Conservation (phyloP, 2,329 filamentous ascomycete species). For the Stagonosporopsis vannaccii region DNA sequence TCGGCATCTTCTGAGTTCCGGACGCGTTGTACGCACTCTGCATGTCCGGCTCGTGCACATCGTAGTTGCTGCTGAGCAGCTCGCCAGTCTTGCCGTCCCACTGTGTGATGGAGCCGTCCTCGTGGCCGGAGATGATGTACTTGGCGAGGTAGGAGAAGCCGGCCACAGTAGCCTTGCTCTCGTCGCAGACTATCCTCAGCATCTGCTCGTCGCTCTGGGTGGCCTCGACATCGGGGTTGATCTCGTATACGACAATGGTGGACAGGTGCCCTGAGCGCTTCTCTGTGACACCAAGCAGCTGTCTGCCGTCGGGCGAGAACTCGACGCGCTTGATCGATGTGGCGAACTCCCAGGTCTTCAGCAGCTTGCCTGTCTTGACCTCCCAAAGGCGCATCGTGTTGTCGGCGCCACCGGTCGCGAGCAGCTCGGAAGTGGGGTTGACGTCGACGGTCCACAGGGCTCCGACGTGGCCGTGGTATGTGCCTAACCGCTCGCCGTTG, state of each 20-base stretch:
- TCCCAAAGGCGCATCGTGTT: conserved; percentile 99
- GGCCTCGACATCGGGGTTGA: conserved; percentile 81
- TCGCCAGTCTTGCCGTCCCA: conserved; percentile 95
- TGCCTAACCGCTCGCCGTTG: conserved; percentile 94
- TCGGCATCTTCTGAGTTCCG: neutral
- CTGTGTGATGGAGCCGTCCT: conserved; percentile 89
- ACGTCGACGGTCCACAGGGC: conserved; percentile 99
- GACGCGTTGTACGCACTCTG: conserved; percentile 63
- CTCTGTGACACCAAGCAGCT: conserved; percentile 93
- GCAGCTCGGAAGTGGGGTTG: conserved; percentile 87
- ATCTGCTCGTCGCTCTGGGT: conserved; percentile 84
- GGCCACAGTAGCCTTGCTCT: conserved; percentile 96
- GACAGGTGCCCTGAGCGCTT: conserved; percentile 97
- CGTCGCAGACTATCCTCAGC: conserved; percentile 84
- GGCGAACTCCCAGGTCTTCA: conserved; percentile 98
- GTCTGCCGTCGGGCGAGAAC: conserved; percentile 92
- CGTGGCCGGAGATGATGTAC: conserved; percentile 97
- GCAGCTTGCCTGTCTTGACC: conserved; percentile 85
- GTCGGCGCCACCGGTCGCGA: conserved; percentile 95
- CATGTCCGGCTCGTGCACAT: conserved; percentile 85
- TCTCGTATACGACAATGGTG: conserved; percentile 91
- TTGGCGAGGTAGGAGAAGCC: conserved; percentile 94
- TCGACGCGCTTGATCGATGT: conserved; percentile 98
- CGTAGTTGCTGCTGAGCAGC: conserved; percentile 76
- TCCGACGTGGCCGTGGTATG: conserved; percentile 95